phyloP scores from a whole-genome alignment of 768 basidiomycete genomes.

The Galerina sulciceps region DNA sequence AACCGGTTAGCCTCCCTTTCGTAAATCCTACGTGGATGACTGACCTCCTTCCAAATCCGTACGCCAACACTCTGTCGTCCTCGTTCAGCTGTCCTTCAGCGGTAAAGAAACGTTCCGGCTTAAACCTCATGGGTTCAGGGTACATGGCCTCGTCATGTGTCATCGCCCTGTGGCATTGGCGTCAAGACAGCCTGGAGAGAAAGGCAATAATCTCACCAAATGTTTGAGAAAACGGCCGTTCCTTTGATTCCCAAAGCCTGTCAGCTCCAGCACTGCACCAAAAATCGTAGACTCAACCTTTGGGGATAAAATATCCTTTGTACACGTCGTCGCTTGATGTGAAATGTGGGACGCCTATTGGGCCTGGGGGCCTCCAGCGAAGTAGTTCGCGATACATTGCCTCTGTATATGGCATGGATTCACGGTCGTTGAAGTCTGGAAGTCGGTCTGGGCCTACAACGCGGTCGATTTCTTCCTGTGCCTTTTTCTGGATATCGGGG shows the following conservation, averaged over 20 bases:
- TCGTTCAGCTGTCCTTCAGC: constrained; percentile 41
- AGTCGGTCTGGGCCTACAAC: constrained; percentile 32
- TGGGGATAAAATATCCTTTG: constrained; percentile 28
- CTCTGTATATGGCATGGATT: constrained; percentile 28
- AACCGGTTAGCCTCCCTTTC: not conserved
- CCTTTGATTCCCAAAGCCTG: constrained; percentile 9
- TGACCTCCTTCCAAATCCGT: constrained; percentile 44
- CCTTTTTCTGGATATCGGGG: constrained; percentile 33
- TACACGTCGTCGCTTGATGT: constrained; percentile 25
- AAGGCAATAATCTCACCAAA: constrained; percentile 26
- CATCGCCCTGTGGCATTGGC: constrained; percentile 31
- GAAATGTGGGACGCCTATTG: constrained; percentile 25
- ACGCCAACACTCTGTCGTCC: constrained; percentile 38
- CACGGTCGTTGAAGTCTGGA: constrained; percentile 28
- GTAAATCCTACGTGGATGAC: not conserved
- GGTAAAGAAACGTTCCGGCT: constrained; percentile 48
- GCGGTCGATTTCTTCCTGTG: constrained; percentile 36
- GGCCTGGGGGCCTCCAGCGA: constrained; percentile 12
- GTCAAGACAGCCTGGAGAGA: not conserved
- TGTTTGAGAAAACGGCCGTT: constrained; percentile 34
- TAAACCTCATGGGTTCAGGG: constrained; percentile 38
- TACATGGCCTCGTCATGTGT: constrained; percentile 34
- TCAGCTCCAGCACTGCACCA: not conserved
- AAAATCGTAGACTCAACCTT: constrained; percentile 10
- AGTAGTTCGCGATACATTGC: constrained; percentile 15